Evolutionary conservation across 2,329 filamentous ascomycete species (phyloP).

Genomic region (Aureobasidium sp.): DNA sequence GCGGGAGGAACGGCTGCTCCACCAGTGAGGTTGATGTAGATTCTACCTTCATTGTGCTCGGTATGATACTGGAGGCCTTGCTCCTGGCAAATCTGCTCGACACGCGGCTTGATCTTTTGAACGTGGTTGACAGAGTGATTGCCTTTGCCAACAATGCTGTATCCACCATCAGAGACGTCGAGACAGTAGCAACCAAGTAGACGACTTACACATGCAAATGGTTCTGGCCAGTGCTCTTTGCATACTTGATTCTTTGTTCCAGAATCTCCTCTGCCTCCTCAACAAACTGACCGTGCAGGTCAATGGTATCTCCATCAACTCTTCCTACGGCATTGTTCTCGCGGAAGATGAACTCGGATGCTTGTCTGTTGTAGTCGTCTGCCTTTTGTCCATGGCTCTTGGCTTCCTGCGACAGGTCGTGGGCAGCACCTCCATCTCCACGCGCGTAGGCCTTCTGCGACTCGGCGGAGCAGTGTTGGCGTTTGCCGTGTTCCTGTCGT

Average conservation of each 20-base stretch:
- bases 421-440: conserved; percentile 77
- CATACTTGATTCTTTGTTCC: conserved; percentile 74
- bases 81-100: conserved; percentile 78
- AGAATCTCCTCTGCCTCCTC: conserved; percentile 91
- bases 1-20: conserved; percentile 50
- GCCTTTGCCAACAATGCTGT: conserved; percentile 81
- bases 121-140: conserved; percentile 76
- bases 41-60: conserved; percentile 81
- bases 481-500: conserved; percentile 69
- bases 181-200: neutral
- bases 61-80: conserved; percentile 74
- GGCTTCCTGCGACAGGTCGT: conserved; percentile 74
- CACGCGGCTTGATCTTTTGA: conserved; percentile 91
- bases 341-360: conserved; percentile 88
- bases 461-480: conserved; percentile 55
- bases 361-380: conserved; percentile 84
- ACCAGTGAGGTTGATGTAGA: conserved; percentile 80
- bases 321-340: conserved; percentile 79
- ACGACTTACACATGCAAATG: conserved; percentile 69
- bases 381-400: conserved; percentile 77
- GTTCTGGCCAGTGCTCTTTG: conserved; percentile 61
- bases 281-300: conserved; percentile 89
- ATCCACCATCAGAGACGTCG: neutral
- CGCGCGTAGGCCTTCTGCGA: conserved; percentile 70
- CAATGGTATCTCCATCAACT: conserved; percentile 74